Base-by-base conservation (phyloP, 2,329 filamentous ascomycete species). In the Aspergillus aculeatinus region DNA sequence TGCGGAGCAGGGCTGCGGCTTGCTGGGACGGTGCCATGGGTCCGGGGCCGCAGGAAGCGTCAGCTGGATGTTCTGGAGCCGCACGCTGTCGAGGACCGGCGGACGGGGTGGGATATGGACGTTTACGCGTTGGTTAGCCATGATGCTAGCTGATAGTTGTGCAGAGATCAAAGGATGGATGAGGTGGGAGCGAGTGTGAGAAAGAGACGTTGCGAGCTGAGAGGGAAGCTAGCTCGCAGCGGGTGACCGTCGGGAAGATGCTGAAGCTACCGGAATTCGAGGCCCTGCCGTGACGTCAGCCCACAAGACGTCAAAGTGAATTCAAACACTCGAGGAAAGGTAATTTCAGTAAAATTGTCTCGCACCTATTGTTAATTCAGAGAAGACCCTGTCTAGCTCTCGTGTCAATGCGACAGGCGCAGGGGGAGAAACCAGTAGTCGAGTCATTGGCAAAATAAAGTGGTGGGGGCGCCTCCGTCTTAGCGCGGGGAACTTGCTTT, bases 11-110 rank as follows among this genome's bases (percentile, higher is more conserved):
- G 80, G 80, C 62, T 82, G 80, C 0, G 76, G 65, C 64, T 81
- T 81, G 50, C 68, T 73, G 16, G 67, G 63, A 16, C 80, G 77
- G 57, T 77, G 75, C 80, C 80, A 82, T 60, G 79, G 73, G 65
- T 82, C 80, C 48, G 75, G 75, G 19, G 74, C 77, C 31, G 76
- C 71, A 48, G 77, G 75, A 42, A 80, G 68, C 35, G 79, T 74
- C 49, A 80, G 76, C 48, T 74, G 72, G 61, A 81, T 76, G 58
- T 80, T 70, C 57, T 74, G 77, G 35, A 81, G 73, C 39, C 70
- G 70, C 62, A 80, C 71, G 60, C 71, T 71, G 64, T 77, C 74
- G n/a, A 76, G 70, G 33, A 74, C 68, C 10, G 67, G 62, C 1
- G 74, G 74, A n/a, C 61, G 67, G 31, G 68, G 55, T 23, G 72